Evolutionary conservation across 306 rosid species (phyloP), one percentile per base, ranked within the genome.

Genomic region (Castanospermum australe): DNA sequence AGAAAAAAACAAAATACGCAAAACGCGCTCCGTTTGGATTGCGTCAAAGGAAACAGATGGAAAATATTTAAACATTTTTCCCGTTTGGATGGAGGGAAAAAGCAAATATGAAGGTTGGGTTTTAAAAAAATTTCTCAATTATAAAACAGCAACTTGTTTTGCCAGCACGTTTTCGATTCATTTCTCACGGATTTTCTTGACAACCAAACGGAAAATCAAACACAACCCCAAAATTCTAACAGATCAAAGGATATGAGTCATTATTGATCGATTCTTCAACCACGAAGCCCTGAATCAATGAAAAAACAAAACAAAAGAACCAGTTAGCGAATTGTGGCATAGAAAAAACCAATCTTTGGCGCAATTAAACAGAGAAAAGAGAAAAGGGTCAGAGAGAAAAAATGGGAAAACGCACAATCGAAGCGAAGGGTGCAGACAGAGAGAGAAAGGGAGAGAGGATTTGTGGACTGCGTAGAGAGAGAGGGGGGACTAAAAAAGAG

Each of bases 161-260:
- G 39, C 11, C 21, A 9, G 33, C 69, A 38, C n/a, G 25, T 5
- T 75, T 18, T 11, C 28, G 14, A 67, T 21, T 13, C 6, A 41
- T 11, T 25, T 13, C 18, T 44, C 24, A 24, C 21, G 5, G 51
- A 62, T 41, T 35, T 63, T 62, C 63, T n/a, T 15, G 54, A 54
- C 63, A 48, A 24, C 51, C 86, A 74, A 67, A 67, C 60, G 20
- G 44, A 1, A 12, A 8, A 57, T 14, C 7, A 55, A 55, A 10
- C 35, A 1, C 15, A 55, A 18, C 13, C 39, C 11, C 3, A 61
- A 71, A 71, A 13, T 8, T 42, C 41, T 14, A 13, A 62, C 68
- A n/a, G 52, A 66, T 67, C 20, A 51, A 84, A 90, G 96, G 92
- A 91, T 89, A 91, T 91, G 96, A 88, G 87, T 44, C 96, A 89